These are phyloP conservation scores for Nemania diffusa DNA, from an alignment of 2,329 filamentous ascomycete genomes.

Conservation along the genomic window DNA sequence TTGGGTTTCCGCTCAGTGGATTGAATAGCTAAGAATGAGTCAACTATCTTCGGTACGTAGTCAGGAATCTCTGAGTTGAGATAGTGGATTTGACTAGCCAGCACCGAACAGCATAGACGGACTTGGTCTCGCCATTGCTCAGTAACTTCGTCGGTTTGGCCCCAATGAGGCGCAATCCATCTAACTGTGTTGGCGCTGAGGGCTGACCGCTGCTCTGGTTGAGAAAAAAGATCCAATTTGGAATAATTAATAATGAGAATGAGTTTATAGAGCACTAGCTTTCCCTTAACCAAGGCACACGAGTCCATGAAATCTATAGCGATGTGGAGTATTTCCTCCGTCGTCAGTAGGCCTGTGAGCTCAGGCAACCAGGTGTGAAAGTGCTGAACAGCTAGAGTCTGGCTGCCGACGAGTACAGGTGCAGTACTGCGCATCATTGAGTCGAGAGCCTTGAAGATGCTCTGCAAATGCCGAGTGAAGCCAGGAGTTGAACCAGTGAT, in stretches of 20 bases:
- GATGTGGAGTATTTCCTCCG: constrained; percentile 88
- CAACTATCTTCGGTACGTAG: constrained; percentile 89
- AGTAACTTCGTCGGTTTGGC: constrained; percentile 75
- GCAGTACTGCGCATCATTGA: constrained; percentile 87
- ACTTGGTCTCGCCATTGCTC: constrained; percentile 94
- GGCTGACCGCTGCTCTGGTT: constrained; percentile 77
- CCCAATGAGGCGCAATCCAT: constrained; percentile 97
- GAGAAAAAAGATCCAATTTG: constrained; percentile 80
- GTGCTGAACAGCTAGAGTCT: constrained; percentile 94
- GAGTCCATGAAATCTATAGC: constrained; percentile 95
- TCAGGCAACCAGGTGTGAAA: constrained; percentile 98
- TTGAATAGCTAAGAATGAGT: constrained; percentile 85
- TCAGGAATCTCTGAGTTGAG: constrained; percentile 84
- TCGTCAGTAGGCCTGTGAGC: constrained; percentile 77
- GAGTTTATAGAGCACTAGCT: constrained; percentile 90
- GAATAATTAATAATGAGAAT: constrained; percentile 93
- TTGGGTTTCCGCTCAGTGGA: constrained; percentile 63
- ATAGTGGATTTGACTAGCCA: constrained; percentile 84
- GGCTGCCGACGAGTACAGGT: constrained; percentile 88
- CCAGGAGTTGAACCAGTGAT: constrained; percentile 77
- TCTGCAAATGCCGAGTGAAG: constrained; percentile 85
- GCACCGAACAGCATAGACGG: constrained; percentile 89
- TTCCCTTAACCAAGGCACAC: constrained; percentile 86
- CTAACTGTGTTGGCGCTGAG: constrained; percentile 83
- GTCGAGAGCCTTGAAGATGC: constrained; percentile 90